Evolutionary conservation across 257 asterid species (phyloP), one percentile per base, ranked within the genome.

Genomic region (Striga asiatica): DNA sequence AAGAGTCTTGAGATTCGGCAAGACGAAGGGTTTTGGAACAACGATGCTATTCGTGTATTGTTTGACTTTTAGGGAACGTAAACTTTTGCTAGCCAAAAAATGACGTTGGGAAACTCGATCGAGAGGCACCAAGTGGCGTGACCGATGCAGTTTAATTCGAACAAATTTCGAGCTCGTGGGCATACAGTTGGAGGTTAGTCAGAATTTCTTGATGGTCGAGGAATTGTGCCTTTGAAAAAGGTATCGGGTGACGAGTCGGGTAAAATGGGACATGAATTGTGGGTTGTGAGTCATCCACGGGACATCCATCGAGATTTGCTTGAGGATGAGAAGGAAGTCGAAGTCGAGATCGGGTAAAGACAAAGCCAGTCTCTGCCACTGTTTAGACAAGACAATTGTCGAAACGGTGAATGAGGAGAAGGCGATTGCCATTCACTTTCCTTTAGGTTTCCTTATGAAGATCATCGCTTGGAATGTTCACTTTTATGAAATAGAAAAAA

Each of bases 271-370:
- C 51, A 56, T 56, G 66, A 34, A 52, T 29, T 18, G 0, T 1
- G 28, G 14, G 16, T 54, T 9, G 1, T 17, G 23, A 17, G 9
- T 3, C 7, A 23, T 34, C 27, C 16, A 38, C 11, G 6, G 2
- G 2, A 29, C 10, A 6, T 28, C 19, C 46, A 24, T 2, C 51
- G 16, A 18, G 20, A 23, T 22, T 3, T 6, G 50, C 49, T 6
- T 2, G 21, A 69, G 53, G 22, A 29, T 37, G 39, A 3, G 23
- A 12, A 7, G 8, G 52, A 18, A 50, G 67, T 23, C 27, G 53
- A 72, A 72, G 62, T 42, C 2, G 56, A 64, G 71, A 28, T 54
- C n/a, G 6, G 68, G 60, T 2, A 63, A 29, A 4, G 68, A 37
- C 7, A 31, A 1, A 58, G 66, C 63, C 45, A 73, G 56, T 25